Percentiles rank a stretch among this genome's conserved stretches.
Conservation (phyloP, 441 rosid species). For the Pelargonium myrrhifolium region DNA sequence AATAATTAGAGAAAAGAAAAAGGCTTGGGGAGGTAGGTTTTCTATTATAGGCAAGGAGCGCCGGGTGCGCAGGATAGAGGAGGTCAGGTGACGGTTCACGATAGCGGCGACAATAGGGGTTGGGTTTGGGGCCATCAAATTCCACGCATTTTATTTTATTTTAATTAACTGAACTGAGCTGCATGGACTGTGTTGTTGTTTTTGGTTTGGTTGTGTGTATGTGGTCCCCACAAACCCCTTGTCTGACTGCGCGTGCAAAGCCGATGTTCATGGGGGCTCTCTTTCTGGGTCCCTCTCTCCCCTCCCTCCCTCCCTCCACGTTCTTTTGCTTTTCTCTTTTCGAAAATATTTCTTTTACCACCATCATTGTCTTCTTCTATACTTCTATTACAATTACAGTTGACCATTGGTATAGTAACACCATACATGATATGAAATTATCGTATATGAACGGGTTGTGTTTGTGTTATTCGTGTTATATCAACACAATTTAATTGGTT, state of each 20-base stretch:
- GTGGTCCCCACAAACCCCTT: constrained; percentile 26
- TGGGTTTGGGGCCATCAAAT: constrained; percentile 17
- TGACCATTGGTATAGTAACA: too few species aligned
- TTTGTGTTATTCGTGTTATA: too few species aligned
- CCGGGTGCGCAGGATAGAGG: constrained; percentile 5
- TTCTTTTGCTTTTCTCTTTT: background rate
- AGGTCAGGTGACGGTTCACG: constrained; percentile 1
- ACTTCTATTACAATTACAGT: too few species aligned
- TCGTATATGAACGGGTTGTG: too few species aligned
- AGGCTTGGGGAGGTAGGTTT: too few species aligned
- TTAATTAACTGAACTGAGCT: background rate
- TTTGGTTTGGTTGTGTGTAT: constrained; percentile 22
- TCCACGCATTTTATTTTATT: constrained; percentile 15
- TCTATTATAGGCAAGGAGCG: too few species aligned
- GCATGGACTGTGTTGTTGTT: constrained; percentile 32
- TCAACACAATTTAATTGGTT: too few species aligned
- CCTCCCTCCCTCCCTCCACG: too few species aligned
- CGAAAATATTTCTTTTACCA: background rate
- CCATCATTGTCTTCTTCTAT: background rate
- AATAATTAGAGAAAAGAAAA: too few species aligned
- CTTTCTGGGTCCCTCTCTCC: constrained; percentile 20
- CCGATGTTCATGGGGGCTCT: constrained; percentile 42
- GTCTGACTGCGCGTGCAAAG: constrained; percentile 61
- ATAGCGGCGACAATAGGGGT: background rate
- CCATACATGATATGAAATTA: too few species aligned